Evolutionary conservation across 331 rosid species (phyloP).

Genomic region (Phaseolus coccineus): DNA sequence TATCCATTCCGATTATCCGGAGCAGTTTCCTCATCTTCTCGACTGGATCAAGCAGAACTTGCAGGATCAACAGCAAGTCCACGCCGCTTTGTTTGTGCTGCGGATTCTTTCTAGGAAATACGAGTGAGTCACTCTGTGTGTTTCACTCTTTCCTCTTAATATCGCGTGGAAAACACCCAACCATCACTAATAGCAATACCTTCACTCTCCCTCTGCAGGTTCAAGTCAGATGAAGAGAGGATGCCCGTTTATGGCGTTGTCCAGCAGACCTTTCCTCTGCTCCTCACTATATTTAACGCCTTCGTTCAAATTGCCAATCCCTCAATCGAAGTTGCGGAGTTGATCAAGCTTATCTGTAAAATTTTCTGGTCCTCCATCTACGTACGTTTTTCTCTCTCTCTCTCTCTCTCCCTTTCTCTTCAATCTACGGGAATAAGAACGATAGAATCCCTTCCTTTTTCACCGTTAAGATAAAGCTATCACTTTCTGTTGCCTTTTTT

Average conservation of each 20-base stretch:
- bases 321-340: slow-evolving; percentile 75
- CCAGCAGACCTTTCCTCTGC: slow-evolving; percentile 79
- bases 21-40: slow-evolving; percentile 82
- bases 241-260: slow-evolving; percentile 72
- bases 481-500: background rate
- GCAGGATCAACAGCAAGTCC: slow-evolving; percentile 76
- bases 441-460: too few relatives aligned
- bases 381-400: slow-evolving; percentile 53
- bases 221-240: slow-evolving; percentile 93
- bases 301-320: slow-evolving; percentile 76
- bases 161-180: background rate
- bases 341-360: slow-evolving; percentile 93
- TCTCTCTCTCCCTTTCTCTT: background rate
- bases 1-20: slow-evolving; percentile 81
- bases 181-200: background rate
- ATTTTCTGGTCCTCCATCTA: slow-evolving; percentile 98
- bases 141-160: background rate
- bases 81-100: slow-evolving; percentile 81
- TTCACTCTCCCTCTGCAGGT: slow-evolving; percentile 52
- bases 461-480: too few relatives aligned
- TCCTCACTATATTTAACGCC: slow-evolving; percentile 74
- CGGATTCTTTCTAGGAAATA: slow-evolving; percentile 91
- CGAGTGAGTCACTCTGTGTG: slow-evolving; percentile 57
- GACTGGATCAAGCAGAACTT: slow-evolving; percentile 86
- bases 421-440: background rate